Evolutionary conservation across 2,329 filamentous ascomycete genomes (phyloP).

Genomic region (Chrysoporthe puriensis): DNA sequence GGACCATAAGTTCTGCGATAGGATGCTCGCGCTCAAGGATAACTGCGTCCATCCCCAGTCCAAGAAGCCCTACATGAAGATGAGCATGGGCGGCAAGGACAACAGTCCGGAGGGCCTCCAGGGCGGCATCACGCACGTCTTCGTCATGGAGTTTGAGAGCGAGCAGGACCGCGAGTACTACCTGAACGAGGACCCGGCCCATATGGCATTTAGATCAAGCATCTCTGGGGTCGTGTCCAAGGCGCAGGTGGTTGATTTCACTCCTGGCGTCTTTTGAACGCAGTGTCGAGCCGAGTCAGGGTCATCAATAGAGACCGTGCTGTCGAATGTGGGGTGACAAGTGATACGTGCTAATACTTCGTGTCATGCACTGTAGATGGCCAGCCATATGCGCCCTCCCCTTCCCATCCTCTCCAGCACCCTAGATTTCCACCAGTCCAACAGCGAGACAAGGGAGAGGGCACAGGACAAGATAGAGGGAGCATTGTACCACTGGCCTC

Average conservation of each 20-base stretch:
- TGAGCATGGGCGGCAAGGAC: constrained; percentile 61
- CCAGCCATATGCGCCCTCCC: too few relatives aligned
- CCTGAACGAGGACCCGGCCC: constrained; percentile 64
- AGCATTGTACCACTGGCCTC: background rate
- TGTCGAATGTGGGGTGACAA: background rate
- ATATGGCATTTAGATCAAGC: constrained; percentile 61
- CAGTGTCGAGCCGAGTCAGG: background rate
- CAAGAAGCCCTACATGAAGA: constrained; percentile 62
- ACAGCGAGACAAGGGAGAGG: background rate
- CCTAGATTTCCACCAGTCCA: background rate
- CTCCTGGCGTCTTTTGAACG: constrained; percentile 45
- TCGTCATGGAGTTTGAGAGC: constrained; percentile 68
- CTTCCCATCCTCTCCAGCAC: too few relatives aligned
- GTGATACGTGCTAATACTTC: too few relatives aligned
- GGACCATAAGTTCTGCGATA: constrained; percentile 36
- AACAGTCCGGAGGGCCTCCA: constrained; percentile 62
- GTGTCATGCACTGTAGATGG: too few relatives aligned
- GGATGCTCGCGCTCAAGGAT: constrained; percentile 54
- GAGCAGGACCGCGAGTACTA: constrained; percentile 71
- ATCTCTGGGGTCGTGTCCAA: constrained; percentile 53
- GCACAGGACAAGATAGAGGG: background rate
- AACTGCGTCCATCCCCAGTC: constrained; percentile 65
- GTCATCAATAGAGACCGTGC: too few relatives aligned
- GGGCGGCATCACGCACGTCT: constrained; percentile 70
- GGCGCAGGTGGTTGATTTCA: constrained; percentile 64